phyloP scores from a whole-genome alignment of 164 flowering plant genomes.

The Chimonanthus salicifolius region DNA sequence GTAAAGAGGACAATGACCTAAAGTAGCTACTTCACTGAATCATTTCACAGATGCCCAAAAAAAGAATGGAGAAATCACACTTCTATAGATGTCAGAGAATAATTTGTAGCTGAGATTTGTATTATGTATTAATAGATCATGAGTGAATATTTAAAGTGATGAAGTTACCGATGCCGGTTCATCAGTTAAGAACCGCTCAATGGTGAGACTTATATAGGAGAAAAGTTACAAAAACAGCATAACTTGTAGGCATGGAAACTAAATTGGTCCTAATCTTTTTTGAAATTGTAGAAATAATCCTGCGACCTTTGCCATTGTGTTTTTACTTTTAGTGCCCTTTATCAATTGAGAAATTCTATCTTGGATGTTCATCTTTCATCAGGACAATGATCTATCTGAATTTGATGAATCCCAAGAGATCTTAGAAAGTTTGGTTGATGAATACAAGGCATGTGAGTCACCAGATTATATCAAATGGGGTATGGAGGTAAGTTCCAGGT shows the following conservation, averaged over 20 bases:
- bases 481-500: conserved; percentile 65
- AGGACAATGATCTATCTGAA: conserved; percentile 99
- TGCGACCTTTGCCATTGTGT: neutral
- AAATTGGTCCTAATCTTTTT: too few species aligned
- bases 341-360: neutral
- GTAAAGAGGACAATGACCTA: neutral
- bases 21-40: neutral
- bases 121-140: too few species aligned
- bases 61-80: too few species aligned
- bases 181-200: neutral
- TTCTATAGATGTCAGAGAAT: too few species aligned
- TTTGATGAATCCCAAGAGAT: conserved; percentile 96
- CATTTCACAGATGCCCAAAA: neutral
- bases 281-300: neutral
- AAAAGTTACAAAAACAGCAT: too few species aligned
- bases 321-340: neutral
- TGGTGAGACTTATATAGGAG: too few species aligned
- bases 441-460: conserved; percentile 98
- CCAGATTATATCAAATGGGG: conserved; percentile 99
- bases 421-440: conserved; percentile 93
- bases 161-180: neutral
- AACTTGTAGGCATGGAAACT: too few species aligned
- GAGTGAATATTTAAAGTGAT: neutral
- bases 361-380: neutral
- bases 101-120: too few species aligned